These are phyloP conservation scores for Erodium moschatum DNA, from an alignment of 441 rosid species.

Conservation along the genomic window DNA sequence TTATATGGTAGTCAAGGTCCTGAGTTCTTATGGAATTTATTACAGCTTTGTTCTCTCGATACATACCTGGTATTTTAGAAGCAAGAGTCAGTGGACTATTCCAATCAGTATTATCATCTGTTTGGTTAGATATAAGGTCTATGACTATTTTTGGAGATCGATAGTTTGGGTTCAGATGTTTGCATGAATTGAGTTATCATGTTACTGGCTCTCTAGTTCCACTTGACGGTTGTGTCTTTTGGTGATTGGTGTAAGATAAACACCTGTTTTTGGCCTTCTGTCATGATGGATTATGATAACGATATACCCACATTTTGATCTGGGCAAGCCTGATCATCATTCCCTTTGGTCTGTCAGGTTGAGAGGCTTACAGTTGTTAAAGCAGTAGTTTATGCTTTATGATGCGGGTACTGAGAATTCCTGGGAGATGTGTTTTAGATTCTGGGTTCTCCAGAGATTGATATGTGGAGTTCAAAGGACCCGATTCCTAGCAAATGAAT, in stretches of 20 bases:
- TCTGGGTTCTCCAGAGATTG: too few species aligned
- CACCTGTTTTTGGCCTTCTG: background rate
- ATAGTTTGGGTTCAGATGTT: background rate
- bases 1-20: background rate
- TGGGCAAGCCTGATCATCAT: background rate
- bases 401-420: too few species aligned
- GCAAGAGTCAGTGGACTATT: background rate
- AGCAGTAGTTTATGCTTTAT: too few species aligned
- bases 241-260: background rate
- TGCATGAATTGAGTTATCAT: background rate
- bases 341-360: too few species aligned
- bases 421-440: too few species aligned
- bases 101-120: background rate
- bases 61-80: background rate
- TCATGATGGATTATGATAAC: constrained; percentile 1
- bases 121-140: background rate
- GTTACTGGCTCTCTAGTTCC: background rate
- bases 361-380: too few species aligned
- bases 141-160: background rate
- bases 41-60: background rate
- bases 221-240: background rate
- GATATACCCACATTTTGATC: background rate
- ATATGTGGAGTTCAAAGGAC: background rate
- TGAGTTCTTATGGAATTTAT: background rate
- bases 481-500: background rate